Percentiles rank a stretch among this genome's conserved stretches.
phyloP scores from a whole-genome alignment of 148 eudicot genomes.

The Silene uniflora region DNA sequence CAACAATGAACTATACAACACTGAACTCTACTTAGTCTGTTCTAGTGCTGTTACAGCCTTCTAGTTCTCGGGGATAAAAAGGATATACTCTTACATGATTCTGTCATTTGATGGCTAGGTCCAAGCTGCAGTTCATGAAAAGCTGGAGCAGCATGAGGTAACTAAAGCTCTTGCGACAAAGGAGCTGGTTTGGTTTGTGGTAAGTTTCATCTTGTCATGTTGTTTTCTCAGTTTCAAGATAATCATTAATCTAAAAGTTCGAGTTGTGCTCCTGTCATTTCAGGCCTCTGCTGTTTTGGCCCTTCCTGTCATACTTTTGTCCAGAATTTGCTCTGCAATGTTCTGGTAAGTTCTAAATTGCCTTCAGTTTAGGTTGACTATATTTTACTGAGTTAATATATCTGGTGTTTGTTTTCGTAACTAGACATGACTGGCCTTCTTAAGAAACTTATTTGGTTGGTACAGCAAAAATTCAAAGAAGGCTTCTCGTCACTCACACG shows the following conservation, averaged over 20 bases:
- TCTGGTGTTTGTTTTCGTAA: slow-evolving; percentile 3
- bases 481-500: slow-evolving; percentile 37
- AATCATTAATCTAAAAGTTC: neutral
- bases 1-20: too few species aligned
- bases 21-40: too few species aligned
- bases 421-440: neutral
- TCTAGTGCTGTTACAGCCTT: neutral
- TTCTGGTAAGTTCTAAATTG: slow-evolving; percentile 46
- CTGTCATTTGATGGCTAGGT: slow-evolving; percentile 38
- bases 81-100: neutral
- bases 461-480: slow-evolving; percentile 55
- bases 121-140: slow-evolving; percentile 69
- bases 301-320: slow-evolving; percentile 62
- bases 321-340: slow-evolving; percentile 47
- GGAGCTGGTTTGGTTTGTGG: slow-evolving; percentile 87
- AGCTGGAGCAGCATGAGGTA: slow-evolving; percentile 64
- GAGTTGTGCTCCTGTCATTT: slow-evolving; percentile 14
- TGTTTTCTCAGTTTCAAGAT: slow-evolving; percentile 9
- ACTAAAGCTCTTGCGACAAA: slow-evolving; percentile 73
- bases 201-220: slow-evolving; percentile 31
- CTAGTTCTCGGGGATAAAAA: neutral
- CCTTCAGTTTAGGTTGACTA: neutral
- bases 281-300: slow-evolving; percentile 90
- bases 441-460: neutral
- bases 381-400: neutral